Conservation (phyloP, 305 asterid species). For the Nicotiana rustica region DNA sequence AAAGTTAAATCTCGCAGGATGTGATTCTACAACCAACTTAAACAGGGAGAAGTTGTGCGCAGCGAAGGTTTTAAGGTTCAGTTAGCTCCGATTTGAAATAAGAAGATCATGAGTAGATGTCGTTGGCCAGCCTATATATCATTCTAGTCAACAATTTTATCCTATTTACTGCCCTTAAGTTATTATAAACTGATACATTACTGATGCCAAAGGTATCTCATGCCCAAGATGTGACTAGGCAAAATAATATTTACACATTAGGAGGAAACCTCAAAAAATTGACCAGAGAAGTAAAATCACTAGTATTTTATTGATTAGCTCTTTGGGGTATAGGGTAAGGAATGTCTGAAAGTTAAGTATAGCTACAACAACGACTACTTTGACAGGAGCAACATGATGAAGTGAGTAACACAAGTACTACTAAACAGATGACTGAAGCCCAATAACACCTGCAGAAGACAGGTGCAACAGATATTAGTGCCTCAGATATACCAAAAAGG, state of each 20-base stretch:
- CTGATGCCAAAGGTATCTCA: not conserved
- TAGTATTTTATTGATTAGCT: not conserved
- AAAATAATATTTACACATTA: not conserved
- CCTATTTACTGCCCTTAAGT: not conserved
- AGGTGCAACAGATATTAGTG: constrained; percentile 17
- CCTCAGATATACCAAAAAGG: not conserved
- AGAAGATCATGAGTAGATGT: not conserved
- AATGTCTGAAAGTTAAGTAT: not conserved
- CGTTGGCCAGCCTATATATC: not conserved
- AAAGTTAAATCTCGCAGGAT: no score
- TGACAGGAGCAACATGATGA: not conserved
- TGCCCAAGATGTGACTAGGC: no score
- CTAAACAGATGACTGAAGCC: constrained; percentile 84
- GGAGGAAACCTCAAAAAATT: not conserved
- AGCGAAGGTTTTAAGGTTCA: not conserved
- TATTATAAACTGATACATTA: not conserved
- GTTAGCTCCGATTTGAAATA: not conserved
- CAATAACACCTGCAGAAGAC: constrained; percentile 75
- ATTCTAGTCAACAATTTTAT: no score
- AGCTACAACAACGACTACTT: not conserved
- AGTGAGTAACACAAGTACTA: not conserved
- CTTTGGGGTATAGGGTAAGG: not conserved
- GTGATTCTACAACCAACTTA: not conserved
- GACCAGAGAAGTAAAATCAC: not conserved
- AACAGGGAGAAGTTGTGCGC: not conserved